A percentile compares a stretch with the other conserved stretches of the same genome.
phyloP scores from a whole-genome alignment of 176 grass and related monocot genomes.

The Bonia amplexicaulis region DNA sequence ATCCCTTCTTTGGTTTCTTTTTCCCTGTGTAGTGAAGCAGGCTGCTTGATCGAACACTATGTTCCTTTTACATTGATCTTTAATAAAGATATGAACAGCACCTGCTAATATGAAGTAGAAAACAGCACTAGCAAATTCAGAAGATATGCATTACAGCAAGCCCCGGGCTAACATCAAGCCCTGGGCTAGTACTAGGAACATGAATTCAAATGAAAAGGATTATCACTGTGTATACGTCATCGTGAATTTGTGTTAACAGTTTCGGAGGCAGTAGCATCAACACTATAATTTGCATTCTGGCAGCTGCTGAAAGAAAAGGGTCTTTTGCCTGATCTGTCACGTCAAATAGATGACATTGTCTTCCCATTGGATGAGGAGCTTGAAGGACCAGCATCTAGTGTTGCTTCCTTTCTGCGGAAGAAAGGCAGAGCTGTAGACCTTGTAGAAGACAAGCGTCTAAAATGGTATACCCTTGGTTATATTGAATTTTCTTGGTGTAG shows the following conservation, averaged over 20 bases:
- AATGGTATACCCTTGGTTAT: conserved; percentile 50
- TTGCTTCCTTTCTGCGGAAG: conserved; percentile 57
- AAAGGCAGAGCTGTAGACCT: conserved; percentile 70
- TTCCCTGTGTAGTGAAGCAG: neutral
- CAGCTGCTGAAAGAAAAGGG: conserved; percentile 85
- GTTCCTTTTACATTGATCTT: neutral
- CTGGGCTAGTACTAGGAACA: neutral
- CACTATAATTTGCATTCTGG: conserved; percentile 11
- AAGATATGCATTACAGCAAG: neutral
- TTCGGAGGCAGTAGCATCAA: neutral
- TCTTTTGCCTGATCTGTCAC: conserved; percentile 55
- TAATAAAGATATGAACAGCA: neutral
- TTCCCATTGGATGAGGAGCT: conserved; percentile 77
- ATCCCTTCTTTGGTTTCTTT: conserved; percentile 4
- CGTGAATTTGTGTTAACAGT: neutral
- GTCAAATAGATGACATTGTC: conserved; percentile 73
- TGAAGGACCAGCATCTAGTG: conserved; percentile 54
- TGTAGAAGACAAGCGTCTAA: conserved; percentile 77
- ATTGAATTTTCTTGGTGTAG: neutral
- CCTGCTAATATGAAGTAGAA: neutral
- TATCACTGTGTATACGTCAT: neutral
- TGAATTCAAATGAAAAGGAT: neutral
- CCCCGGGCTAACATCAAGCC: neutral
- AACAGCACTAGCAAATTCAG: neutral
- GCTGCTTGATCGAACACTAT: neutral